These are phyloP conservation scores for Thermothelomyces thermophilus DNA, from an alignment of 2,329 filamentous ascomycete species.

Conservation along the genomic window DNA sequence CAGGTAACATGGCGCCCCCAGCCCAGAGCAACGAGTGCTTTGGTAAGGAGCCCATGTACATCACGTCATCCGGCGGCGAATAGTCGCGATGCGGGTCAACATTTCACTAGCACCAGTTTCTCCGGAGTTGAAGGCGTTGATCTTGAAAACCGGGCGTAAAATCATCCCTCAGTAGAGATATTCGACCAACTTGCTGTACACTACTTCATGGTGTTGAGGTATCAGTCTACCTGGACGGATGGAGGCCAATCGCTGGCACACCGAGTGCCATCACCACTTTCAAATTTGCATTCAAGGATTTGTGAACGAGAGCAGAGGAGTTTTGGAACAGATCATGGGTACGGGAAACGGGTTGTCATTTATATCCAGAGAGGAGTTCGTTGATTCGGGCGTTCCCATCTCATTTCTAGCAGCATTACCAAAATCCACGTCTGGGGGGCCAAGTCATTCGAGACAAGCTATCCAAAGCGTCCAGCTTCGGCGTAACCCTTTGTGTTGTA, in stretches of 20 bases:
- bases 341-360: not conserved
- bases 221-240: no score
- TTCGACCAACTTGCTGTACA: no score
- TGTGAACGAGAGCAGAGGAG: not conserved
- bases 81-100: not conserved
- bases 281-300: not conserved
- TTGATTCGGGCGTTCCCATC: slow-evolving; percentile 5
- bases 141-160: not conserved
- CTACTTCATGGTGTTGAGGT: no score
- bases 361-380: slow-evolving; percentile 7
- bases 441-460: no score
- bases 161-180: no score
- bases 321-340: slow-evolving; percentile 1
- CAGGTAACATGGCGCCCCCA: not conserved
- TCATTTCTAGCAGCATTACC: no score
- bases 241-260: not conserved
- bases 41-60: slow-evolving; percentile 1
- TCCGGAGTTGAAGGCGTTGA: not conserved
- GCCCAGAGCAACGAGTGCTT: not conserved
- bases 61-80: not conserved
- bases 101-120: not conserved
- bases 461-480: no score
- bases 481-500: no score
- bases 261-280: not conserved
- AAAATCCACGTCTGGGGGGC: no score